Conservation (phyloP, 2,329 filamentous ascomycete species). For the Plectosphaerella cucumerina region DNA sequence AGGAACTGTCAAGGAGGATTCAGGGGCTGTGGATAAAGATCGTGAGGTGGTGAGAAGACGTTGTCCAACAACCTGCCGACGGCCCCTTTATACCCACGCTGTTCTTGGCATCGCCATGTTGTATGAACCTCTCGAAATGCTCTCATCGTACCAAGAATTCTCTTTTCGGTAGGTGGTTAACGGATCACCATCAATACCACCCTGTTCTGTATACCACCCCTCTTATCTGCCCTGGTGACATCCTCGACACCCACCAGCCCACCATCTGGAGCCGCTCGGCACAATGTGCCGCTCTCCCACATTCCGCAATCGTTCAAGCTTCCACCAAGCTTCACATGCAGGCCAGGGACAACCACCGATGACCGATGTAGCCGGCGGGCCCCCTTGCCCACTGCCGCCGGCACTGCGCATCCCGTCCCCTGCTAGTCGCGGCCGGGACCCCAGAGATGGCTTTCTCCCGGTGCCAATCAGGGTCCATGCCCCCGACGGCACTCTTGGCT, state of each 20-base stretch:
- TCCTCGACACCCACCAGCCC: not conserved
- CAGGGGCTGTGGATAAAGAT: not conserved
- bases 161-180: not conserved
- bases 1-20: not conserved
- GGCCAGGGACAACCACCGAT: not conserved
- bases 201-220: not conserved
- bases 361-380: too few relatives aligned
- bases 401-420: too few relatives aligned
- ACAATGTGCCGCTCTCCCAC: not conserved
- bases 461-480: too few relatives aligned
- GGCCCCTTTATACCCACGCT: not conserved
- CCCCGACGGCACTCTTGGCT: too few relatives aligned
- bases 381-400: too few relatives aligned
- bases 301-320: not conserved
- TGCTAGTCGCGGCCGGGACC: too few relatives aligned
- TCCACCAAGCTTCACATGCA: not conserved
- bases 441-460: too few relatives aligned
- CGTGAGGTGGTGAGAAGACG: not conserved
- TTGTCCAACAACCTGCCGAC: not conserved
- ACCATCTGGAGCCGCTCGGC: too few relatives aligned
- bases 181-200: not conserved
- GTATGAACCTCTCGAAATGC: not conserved
- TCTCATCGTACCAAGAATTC: not conserved
- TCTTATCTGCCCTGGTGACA: not conserved
- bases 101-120: not conserved